phyloP scores from a whole-genome alignment of 768 basidiomycete species.

The Mrakia blollopis region DNA sequence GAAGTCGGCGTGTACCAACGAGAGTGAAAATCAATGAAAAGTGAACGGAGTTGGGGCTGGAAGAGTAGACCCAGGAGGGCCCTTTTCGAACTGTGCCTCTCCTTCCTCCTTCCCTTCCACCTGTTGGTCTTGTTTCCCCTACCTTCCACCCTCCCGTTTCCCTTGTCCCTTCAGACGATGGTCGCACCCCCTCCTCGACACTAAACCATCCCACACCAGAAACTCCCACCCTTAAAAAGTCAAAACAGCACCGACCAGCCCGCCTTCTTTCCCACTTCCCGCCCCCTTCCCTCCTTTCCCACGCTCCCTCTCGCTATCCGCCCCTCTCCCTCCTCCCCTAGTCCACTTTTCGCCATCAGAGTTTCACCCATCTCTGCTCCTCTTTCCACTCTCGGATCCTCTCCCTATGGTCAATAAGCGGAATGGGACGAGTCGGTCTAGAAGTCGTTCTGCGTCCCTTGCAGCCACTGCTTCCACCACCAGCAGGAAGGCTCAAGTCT shows the following conservation, averaged over 20 bases:
- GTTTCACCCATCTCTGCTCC: not conserved
- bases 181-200: not conserved
- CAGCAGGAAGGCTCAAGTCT: not conserved
- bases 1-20: no score
- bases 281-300: not conserved
- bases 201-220: not conserved
- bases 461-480: not conserved
- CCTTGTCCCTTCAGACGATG: not conserved
- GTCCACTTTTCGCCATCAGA: no score
- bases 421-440: conserved; percentile 1
- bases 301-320: not conserved
- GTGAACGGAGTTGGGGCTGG: no score
- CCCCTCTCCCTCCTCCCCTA: not conserved
- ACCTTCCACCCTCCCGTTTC: not conserved
- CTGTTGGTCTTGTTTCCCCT: not conserved
- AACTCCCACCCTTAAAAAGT: not conserved
- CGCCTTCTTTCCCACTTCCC: not conserved
- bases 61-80: no score
- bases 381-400: not conserved
- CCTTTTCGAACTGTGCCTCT: no score
- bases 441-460: not conserved
- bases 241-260: not conserved
- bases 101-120: not conserved
- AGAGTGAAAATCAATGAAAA: no score
- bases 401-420: not conserved